Percentiles rank a stretch among this genome's conserved stretches.
These are phyloP conservation scores for Sclerotinia subarctica DNA, from an alignment of 2,329 filamentous ascomycete species.

Conservation along the genomic window DNA sequence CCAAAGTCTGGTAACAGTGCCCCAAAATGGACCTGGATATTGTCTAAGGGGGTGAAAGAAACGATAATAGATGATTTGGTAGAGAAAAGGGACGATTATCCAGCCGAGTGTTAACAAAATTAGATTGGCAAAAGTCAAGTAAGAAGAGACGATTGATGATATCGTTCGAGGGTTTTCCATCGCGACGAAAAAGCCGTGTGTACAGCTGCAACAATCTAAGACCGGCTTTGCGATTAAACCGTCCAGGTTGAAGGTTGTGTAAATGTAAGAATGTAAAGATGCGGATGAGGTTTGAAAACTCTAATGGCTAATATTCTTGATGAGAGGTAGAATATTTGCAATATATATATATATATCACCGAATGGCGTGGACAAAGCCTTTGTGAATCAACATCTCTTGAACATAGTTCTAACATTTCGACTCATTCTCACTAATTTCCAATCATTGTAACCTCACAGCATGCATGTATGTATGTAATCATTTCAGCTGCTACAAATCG, in stretches of 20 bases:
- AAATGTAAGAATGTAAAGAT: background rate
- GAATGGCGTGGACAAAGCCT: background rate
- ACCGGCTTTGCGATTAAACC: background rate
- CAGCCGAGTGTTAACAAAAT: background rate
- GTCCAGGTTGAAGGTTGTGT: background rate
- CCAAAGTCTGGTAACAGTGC: constrained; percentile 39
- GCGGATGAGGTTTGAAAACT: background rate
- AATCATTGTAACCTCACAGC: background rate
- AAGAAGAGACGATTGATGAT: background rate
- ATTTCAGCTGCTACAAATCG: too few relatives aligned
- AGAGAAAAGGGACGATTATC: background rate
- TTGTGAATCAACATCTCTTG: background rate
- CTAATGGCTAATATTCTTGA: background rate
- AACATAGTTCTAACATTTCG: background rate
- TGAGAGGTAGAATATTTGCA: background rate
- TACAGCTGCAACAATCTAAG: background rate
- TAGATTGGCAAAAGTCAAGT: background rate
- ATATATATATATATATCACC: background rate
- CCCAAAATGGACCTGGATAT: constrained; percentile 38
- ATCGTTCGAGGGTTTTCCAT: background rate
- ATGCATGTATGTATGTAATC: background rate
- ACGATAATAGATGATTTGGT: constrained; percentile 28
- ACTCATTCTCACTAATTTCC: constrained; percentile 1
- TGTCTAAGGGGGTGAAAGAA: constrained; percentile 37
- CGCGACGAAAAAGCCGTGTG: background rate